Conservation (phyloP, 2,329 filamentous ascomycete species). For the Cercospora beticola region DNA sequence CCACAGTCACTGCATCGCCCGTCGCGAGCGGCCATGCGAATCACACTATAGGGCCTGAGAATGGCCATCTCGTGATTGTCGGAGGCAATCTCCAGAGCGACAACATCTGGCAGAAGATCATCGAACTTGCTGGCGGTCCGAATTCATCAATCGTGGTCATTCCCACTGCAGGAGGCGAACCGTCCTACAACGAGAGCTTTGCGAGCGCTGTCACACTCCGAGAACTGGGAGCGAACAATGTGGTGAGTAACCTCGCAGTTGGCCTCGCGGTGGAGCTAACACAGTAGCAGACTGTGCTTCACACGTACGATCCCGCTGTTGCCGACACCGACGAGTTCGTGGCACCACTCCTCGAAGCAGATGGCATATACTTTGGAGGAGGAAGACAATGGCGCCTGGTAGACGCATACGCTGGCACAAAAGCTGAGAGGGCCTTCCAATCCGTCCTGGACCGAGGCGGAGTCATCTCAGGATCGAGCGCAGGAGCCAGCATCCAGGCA, state of each 20-base stretch:
- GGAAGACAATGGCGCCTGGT: conserved; percentile 30
- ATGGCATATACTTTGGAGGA: conserved; percentile 28
- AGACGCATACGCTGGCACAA: conserved; percentile 28
- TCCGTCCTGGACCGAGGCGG: conserved; percentile 26
- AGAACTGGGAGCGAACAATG: conserved; percentile 24
- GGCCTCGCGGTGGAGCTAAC: background rate
- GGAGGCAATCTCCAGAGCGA: conserved; percentile 25
- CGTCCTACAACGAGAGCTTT: conserved; percentile 23
- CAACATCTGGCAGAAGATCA: conserved; percentile 25
- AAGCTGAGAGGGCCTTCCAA: conserved; percentile 24
- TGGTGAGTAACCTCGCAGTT: background rate
- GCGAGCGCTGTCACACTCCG: conserved; percentile 22
- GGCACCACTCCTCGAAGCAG: conserved; percentile 21
- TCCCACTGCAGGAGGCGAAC: conserved; percentile 27
- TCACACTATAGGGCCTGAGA: conserved; percentile 20
- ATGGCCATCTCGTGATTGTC: conserved; percentile 26
- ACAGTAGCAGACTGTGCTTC: conserved; percentile 17
- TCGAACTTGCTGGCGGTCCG: conserved; percentile 24
- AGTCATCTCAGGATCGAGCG: conserved; percentile 25
- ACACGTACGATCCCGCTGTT: conserved; percentile 26
- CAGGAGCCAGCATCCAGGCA: conserved; percentile 28
- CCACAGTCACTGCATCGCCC: background rate
- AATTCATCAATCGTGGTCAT: conserved; percentile 25
- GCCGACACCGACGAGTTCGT: conserved; percentile 28
- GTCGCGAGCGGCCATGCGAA: background rate